Evolutionary conservation across 164 flowering plant species (phyloP).

Genomic region (Litsea cubeba): DNA sequence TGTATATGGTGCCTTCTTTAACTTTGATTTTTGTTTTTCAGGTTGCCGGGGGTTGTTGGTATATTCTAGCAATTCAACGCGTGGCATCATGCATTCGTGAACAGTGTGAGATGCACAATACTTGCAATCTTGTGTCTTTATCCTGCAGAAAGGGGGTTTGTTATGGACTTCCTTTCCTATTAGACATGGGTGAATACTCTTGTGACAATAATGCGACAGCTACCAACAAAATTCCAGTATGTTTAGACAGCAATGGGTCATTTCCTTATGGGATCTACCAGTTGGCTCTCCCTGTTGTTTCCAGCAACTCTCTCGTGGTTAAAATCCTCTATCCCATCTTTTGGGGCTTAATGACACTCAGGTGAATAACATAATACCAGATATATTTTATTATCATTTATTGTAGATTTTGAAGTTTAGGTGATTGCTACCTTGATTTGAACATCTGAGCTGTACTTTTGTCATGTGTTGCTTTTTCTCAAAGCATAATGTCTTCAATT

Average conservation of each 20-base stretch:
- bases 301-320: slow-evolving; percentile 75
- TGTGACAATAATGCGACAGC: slow-evolving; percentile 51
- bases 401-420: no score
- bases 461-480: no score
- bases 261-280: slow-evolving; percentile 76
- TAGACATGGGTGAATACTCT: slow-evolving; percentile 26
- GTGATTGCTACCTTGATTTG: neutral
- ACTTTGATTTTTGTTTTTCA: slow-evolving; percentile 13
- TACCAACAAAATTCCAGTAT: slow-evolving; percentile 25
- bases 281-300: slow-evolving; percentile 83
- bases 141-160: slow-evolving; percentile 77
- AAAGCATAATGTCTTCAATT: no score
- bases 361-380: slow-evolving; percentile 31
- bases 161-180: slow-evolving; percentile 46
- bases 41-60: slow-evolving; percentile 99
- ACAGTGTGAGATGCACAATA: slow-evolving; percentile 39
- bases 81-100: slow-evolving; percentile 72
- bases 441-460: neutral
- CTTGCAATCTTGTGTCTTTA: slow-evolving; percentile 50
- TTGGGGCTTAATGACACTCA: slow-evolving; percentile 95
- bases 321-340: slow-evolving; percentile 91
- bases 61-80: slow-evolving; percentile 84
- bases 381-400: no score
- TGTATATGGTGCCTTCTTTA: neutral
- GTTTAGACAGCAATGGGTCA: slow-evolving; percentile 71